Conservation (phyloP, 83 land plant species). For the Thuja plicata region DNA sequence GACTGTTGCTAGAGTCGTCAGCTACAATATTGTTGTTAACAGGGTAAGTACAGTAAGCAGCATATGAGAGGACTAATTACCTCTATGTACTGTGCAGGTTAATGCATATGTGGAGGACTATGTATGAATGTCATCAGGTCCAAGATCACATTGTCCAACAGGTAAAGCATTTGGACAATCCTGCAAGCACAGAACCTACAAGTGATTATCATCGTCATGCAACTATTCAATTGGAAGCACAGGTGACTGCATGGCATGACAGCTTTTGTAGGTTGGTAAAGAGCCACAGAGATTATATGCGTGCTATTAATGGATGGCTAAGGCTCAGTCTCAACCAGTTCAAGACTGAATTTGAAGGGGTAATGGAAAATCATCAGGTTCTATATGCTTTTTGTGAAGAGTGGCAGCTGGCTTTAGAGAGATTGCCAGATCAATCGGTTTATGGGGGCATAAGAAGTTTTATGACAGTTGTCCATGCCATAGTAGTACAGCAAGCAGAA, state of each 20-base stretch:
- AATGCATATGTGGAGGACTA: conserved; percentile 88
- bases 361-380: conserved; percentile 25
- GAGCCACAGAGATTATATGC: conserved; percentile 78
- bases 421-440: conserved; percentile 83
- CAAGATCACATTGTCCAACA: conserved; percentile 77
- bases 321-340: conserved; percentile 73
- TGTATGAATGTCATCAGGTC: conserved; percentile 82
- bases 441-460: conserved; percentile 86
- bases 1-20: neutral
- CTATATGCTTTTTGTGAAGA: conserved; percentile 71
- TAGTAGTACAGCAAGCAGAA: conserved; percentile 75
- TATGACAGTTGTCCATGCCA: conserved; percentile 66
- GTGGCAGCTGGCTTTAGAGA: conserved; percentile 83
- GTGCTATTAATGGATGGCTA: conserved; percentile 78
- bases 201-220: conserved; percentile 74
- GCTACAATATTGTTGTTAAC: neutral
- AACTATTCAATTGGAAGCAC: conserved; percentile 69
- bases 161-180: conserved; percentile 57
- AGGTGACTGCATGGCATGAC: conserved; percentile 59
- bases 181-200: conserved; percentile 57
- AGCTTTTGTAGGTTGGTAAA: conserved; percentile 53
- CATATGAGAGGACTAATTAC: neutral
- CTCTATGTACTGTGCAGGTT: conserved; percentile 33
- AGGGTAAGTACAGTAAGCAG: neutral
- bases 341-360: conserved; percentile 6